These are phyloP conservation scores for Zymoseptoria passerinii DNA, from an alignment of 2,329 filamentous ascomycete species.

Conservation along the genomic window DNA sequence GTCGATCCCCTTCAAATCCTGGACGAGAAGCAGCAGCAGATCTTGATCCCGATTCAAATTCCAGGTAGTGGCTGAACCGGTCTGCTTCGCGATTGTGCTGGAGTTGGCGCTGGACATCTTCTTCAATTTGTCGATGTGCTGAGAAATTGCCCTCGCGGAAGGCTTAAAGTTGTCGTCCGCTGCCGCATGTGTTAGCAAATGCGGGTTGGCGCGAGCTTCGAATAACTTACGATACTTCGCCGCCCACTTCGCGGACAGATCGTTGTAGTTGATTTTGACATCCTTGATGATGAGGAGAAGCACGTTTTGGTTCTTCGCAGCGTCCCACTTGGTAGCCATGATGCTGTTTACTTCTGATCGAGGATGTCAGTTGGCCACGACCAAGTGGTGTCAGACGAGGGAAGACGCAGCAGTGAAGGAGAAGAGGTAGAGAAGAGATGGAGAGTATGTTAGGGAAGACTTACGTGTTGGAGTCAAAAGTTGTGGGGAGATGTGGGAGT, in stretches of 20 bases:
- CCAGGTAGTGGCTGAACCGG: constrained; percentile 14
- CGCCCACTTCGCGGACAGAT: constrained; percentile 11
- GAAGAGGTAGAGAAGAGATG: background rate
- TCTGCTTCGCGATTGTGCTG: background rate
- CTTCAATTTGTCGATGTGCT: constrained; percentile 17
- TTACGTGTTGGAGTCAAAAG: background rate
- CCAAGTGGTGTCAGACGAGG: background rate
- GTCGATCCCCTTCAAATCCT: constrained; percentile 11
- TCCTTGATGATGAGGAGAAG: constrained; percentile 17
- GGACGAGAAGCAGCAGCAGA: constrained; percentile 20
- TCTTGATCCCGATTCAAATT: constrained; percentile 17
- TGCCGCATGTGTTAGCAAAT: constrained; percentile 3
- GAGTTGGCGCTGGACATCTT: constrained; percentile 1
- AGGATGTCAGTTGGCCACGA: background rate
- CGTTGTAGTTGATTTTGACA: constrained; percentile 11
- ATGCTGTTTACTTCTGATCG: constrained; percentile 1
- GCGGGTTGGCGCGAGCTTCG: background rate
- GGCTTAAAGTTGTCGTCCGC: constrained; percentile 9
- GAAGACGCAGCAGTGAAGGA: background rate
- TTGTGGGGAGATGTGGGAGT: background rate
- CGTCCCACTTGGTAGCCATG: constrained; percentile 21
- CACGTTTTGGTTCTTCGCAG: constrained; percentile 18
- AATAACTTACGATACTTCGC: constrained; percentile 10
- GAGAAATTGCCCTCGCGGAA: constrained; percentile 13
- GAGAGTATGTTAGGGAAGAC: background rate